Evolutionary conservation across 163 green algal genomes (phyloP), one percentile per base, ranked within the genome.

Genomic region (Picocystis sp.): DNA sequence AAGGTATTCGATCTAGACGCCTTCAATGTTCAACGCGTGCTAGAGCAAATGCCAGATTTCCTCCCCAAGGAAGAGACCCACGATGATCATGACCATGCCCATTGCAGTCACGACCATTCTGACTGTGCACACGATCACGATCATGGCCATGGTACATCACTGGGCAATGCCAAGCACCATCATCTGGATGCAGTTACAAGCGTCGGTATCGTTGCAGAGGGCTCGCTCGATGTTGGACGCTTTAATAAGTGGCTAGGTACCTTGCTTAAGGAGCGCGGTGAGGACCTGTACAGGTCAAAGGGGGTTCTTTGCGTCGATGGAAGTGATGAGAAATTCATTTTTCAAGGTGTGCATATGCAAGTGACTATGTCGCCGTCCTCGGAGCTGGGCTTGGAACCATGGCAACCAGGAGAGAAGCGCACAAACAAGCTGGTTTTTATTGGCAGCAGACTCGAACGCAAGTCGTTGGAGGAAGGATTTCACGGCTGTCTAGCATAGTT

Each of bases 351-450:
- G 53, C 82, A 93, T 53, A 80, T 92, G 64, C 84, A 73, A 22
- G 78, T 91, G 50, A 43, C 22, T 5, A 61, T 61, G 45, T 21
- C 22, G 5, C 24, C 50, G 19, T 85, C 73, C 56, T 82, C 83
- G 50, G 82, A 81, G 17, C 77, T 75, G 2, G 68, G 73, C 15
- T 64, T 79, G 25, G 49, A 65, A 47, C 62, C 61, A 3, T 93
- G 82, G 82, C 14, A 38, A 29, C 57, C 78, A 22, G 70, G 58
- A 14, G 83, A 89, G 67, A 47, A 69, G 52, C 72, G 65, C 3
- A 60, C 88, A 22, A 92, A 89, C 69, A 74, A 83, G 62, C 79
- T 94, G 25, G 81, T 92, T 15, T 94, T 94, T 66, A 92, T 94
- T 52, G 84, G 84, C 21, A 67, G 69, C n/a, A 69, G 79, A 38